These are phyloP conservation scores for Aspergillus neoniger DNA, from an alignment of 2,329 filamentous ascomycete genomes.

Conservation along the genomic window DNA sequence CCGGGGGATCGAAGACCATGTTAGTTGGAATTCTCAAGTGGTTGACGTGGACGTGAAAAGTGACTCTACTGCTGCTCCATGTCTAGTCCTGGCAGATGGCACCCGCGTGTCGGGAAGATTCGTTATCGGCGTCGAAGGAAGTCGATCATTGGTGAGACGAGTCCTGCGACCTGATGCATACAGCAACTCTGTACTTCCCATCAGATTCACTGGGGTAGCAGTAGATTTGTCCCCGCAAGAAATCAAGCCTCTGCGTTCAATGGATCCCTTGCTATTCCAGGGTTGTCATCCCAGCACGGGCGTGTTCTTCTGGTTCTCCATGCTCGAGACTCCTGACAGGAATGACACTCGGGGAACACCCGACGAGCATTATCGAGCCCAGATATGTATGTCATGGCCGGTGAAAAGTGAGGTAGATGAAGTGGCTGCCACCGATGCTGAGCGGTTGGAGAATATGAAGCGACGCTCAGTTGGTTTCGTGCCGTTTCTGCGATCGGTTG, in stretches of 20 bases:
- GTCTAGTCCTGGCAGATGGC: constrained; percentile 16
- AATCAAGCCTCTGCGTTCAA: constrained; percentile 58
- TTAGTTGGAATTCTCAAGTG: constrained; percentile 24
- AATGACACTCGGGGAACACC: constrained; percentile 39
- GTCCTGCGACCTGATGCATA: constrained; percentile 27
- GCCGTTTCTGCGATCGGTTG: constrained; percentile 22
- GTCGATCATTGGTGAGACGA: constrained; percentile 25
- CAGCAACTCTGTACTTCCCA: constrained; percentile 20
- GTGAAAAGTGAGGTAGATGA: constrained; percentile 35
- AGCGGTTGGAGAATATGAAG: constrained; percentile 46
- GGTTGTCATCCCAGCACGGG: constrained; percentile 28
- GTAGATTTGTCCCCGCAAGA: constrained; percentile 52
- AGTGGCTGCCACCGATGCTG: constrained; percentile 36
- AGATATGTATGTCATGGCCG: constrained; percentile 53
- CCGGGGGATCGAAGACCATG: constrained; percentile 23
- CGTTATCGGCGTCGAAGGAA: constrained; percentile 26
- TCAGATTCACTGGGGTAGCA: constrained; percentile 29
- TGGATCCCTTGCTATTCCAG: constrained; percentile 46
- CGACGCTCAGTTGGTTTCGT: constrained; percentile 27
- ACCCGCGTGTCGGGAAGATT: constrained; percentile 16
- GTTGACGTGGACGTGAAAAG: constrained; percentile 13
- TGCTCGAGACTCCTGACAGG: constrained; percentile 45
- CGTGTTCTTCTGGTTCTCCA: constrained; percentile 33
- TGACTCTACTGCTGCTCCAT: not conserved
- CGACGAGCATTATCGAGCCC: constrained; percentile 43